A percentile compares a stretch with the other conserved stretches of the same genome.
These are phyloP conservation scores for Juglanconis oblonga DNA, from an alignment of 2,329 filamentous ascomycete genomes.

Conservation along the genomic window DNA sequence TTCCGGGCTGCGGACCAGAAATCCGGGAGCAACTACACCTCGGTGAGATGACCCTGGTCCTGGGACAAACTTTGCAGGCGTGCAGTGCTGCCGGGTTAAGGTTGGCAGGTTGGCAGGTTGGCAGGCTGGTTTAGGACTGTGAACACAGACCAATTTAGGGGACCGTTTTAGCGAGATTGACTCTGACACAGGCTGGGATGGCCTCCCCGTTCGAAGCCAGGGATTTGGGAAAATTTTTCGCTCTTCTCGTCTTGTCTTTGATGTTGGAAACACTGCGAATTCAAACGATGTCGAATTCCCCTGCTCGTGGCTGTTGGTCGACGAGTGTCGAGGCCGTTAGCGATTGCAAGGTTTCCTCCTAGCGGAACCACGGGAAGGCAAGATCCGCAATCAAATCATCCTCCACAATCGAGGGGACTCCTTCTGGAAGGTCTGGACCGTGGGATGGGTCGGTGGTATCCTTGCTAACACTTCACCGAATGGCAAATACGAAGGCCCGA, in stretches of 20 bases:
- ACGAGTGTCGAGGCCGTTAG: not conserved
- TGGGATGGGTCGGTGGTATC: constrained; percentile 1
- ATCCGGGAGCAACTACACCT: not conserved
- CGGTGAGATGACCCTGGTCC: constrained; percentile 7
- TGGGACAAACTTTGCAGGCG: constrained; percentile 10
- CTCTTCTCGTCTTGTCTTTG: constrained; percentile 5
- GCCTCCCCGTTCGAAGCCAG: constrained; percentile 6
- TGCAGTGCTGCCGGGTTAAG: not conserved
- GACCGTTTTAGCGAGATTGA: constrained; percentile 17
- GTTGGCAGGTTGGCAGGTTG: not conserved
- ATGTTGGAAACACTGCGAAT: not conserved
- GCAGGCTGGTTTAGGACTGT: not conserved
- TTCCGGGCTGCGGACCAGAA: not conserved
- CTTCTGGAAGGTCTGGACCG: constrained; percentile 10
- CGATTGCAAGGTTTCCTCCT: constrained; percentile 3
- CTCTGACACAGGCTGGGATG: constrained; percentile 12
- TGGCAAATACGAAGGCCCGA: constrained; percentile 2
- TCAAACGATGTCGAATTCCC: constrained; percentile 12
- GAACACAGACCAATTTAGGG: constrained; percentile 13
- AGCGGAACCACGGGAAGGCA: constrained; percentile 3
- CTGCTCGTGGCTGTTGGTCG: not conserved
- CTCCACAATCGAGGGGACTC: constrained; percentile 3
- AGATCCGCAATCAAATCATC: constrained; percentile 6
- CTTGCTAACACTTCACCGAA: constrained; percentile 8
- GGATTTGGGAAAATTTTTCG: constrained; percentile 16